Conservation (phyloP, 345 rosid species). For the Jatropha curcas region DNA sequence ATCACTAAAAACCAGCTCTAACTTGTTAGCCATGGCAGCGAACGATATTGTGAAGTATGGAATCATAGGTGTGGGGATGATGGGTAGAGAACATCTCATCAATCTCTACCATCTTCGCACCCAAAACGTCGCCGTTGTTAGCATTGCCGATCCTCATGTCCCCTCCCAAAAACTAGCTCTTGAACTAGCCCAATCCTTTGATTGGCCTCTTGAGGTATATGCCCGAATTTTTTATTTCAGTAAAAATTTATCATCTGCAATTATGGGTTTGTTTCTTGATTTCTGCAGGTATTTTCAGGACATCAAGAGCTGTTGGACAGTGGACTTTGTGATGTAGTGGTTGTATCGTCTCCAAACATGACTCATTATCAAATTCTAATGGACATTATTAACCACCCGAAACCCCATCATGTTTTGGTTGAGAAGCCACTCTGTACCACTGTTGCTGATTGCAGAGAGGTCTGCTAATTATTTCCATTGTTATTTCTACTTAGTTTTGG, state of each 20-base stretch:
- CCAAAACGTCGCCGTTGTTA: conserved; percentile 64
- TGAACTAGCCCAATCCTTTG: conserved; percentile 57
- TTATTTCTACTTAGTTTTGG: not conserved
- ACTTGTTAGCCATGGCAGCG: conserved; percentile 18
- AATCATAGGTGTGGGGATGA: conserved; percentile 90
- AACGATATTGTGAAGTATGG: conserved; percentile 56
- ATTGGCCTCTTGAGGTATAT: conserved; percentile 64
- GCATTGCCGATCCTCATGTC: conserved; percentile 79
- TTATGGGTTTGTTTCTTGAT: not conserved
- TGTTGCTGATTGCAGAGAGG: conserved; percentile 81
- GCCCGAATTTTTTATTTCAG: not conserved
- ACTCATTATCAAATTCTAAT: conserved; percentile 81
- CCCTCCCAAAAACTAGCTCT: conserved; percentile 68
- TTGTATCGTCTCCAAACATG: conserved; percentile 94
- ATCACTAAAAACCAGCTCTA: too few species aligned
- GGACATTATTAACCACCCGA: conserved; percentile 73
- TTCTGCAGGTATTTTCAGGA: conserved; percentile 64
- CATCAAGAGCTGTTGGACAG: conserved; percentile 76
- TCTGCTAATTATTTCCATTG: conserved; percentile 17
- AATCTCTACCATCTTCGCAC: conserved; percentile 76
- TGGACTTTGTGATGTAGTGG: conserved; percentile 72
- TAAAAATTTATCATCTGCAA: too few species aligned
- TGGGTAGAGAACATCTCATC: conserved; percentile 95
- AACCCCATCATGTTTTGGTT: conserved; percentile 82
- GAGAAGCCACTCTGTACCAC: conserved; percentile 97